Percentiles rank a stretch among this genome's conserved stretches.
phyloP scores from a whole-genome alignment of 1,139 yeast species.

The Starmera stellimalicola region DNA sequence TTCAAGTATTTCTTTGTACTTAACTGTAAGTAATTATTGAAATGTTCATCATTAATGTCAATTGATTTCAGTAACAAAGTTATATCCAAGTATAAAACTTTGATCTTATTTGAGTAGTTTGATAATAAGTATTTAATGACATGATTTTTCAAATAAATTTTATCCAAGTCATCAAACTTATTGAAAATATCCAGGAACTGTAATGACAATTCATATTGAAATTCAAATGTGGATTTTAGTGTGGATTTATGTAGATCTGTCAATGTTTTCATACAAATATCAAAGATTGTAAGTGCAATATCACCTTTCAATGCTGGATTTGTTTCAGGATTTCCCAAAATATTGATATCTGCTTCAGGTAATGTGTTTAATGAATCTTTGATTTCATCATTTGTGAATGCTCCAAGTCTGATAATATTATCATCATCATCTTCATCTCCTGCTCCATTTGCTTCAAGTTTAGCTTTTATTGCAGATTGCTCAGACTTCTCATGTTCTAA shows the following conservation, averaged over 20 bases:
- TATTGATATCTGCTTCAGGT: conserved; percentile 83
- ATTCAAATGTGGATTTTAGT: conserved; percentile 21
- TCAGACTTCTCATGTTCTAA: conserved; percentile 40
- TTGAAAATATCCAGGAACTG: conserved; percentile 51
- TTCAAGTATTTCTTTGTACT: conserved; percentile 67
- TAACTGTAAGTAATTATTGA: conserved; percentile 55
- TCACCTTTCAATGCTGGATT: conserved; percentile 91
- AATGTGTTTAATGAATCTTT: conserved; percentile 58
- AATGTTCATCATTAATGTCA: conserved; percentile 27
- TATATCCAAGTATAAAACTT: conserved; percentile 46
- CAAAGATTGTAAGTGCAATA: conserved; percentile 74
- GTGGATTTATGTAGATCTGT: conserved; percentile 26
- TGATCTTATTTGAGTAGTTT: conserved; percentile 13
- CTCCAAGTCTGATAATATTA: conserved; percentile 39
- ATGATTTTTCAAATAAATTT: conserved; percentile 58
- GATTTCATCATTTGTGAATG: conserved; percentile 39
- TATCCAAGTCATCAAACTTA: conserved; percentile 57
- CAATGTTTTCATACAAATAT: conserved; percentile 53
- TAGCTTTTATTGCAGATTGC: conserved; percentile 17
- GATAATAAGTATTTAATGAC: conserved; percentile 41
- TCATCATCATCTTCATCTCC: conserved; percentile 27
- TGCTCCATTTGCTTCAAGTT: conserved; percentile 14
- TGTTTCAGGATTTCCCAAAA: conserved; percentile 76
- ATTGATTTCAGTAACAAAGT: conserved; percentile 58
- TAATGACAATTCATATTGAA: conserved; percentile 34